A percentile compares a stretch with the other conserved stretches of the same genome.
phyloP scores from a whole-genome alignment of 2,329 filamentous ascomycete species.

The Pestalotiopsis sp. region DNA sequence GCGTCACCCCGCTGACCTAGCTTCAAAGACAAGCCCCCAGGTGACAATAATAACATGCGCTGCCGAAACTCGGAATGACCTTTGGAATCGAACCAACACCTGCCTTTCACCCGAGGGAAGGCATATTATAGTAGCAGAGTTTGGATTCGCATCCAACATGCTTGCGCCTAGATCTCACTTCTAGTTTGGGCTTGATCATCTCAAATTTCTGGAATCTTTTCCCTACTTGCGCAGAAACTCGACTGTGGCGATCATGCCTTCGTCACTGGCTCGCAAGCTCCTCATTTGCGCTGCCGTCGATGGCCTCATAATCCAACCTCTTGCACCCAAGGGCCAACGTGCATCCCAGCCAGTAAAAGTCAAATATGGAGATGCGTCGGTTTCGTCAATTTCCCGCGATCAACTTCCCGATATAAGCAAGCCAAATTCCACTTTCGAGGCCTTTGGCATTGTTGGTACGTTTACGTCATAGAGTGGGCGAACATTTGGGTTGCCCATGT shows the following conservation, averaged over 20 bases:
- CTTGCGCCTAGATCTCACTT: background rate
- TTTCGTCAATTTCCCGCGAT: conserved; percentile 49
- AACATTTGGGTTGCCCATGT: background rate
- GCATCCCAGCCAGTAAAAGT: conserved; percentile 65
- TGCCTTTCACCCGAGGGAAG: background rate
- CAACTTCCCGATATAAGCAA: conserved; percentile 46
- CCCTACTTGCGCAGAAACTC: background rate
- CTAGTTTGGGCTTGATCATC: background rate
- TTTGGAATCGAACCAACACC: background rate
- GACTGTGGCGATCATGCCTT: conserved; percentile 12
- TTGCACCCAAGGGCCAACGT: conserved; percentile 53
- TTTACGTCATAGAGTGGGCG: conserved; percentile 13
- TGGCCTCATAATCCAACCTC: conserved; percentile 78
- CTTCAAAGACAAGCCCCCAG: conserved; percentile 11
- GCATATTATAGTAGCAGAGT: background rate
- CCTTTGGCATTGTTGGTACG: conserved; percentile 62
- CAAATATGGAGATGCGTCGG: conserved; percentile 65
- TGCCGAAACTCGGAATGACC: background rate
- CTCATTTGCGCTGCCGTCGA: conserved; percentile 81
- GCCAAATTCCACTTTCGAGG: conserved; percentile 57
- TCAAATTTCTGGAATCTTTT: background rate
- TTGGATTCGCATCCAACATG: conserved; percentile 3
- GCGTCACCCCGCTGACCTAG: background rate
- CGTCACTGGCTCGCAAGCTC: conserved; percentile 72
- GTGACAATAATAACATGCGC: background rate